phyloP scores from a whole-genome alignment of 169 alveolate species.

The Plasmodium gallinaceum region DNA sequence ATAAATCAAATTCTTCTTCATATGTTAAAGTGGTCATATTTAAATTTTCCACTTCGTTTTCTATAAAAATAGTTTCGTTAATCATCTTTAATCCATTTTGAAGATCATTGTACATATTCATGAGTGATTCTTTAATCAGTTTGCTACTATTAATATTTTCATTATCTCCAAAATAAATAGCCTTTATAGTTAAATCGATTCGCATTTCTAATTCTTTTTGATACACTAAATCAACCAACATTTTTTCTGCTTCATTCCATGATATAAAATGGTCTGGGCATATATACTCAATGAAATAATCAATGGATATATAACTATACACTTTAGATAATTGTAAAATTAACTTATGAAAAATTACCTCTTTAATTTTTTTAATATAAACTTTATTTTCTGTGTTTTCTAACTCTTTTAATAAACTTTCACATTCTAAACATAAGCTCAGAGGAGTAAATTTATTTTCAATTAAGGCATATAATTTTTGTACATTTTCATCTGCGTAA shows the following conservation, averaged over 20 bases:
- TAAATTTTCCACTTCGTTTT: constrained; percentile 66
- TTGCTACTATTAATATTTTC: constrained; percentile 30
- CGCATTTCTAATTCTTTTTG: constrained; percentile 82
- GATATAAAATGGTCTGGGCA: constrained; percentile 89
- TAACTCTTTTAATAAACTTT: constrained; percentile 78
- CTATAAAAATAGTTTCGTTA: constrained; percentile 51
- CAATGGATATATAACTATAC: constrained; percentile 89
- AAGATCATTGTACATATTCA: constrained; percentile 40
- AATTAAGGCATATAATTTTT: constrained; percentile 85
- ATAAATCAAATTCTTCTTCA: constrained; percentile 67
- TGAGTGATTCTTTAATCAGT: constrained; percentile 50
- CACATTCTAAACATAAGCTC: constrained; percentile 82
- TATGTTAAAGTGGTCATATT: constrained; percentile 30
- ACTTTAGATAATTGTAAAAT: constrained; percentile 88
- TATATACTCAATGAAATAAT: constrained; percentile 86
- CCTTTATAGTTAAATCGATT: constrained; percentile 83
- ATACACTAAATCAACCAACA: constrained; percentile 85
- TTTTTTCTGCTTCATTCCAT: constrained; percentile 91
- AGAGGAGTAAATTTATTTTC: constrained; percentile 86
- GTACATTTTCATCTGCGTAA: constrained; percentile 84
- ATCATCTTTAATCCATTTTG: constrained; percentile 66
- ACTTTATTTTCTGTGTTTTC: constrained; percentile 58
- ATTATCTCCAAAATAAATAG: constrained; percentile 75
- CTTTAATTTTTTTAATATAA: constrained; percentile 87
- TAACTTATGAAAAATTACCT: constrained; percentile 89